Base-by-base conservation (phyloP, 2,329 filamentous ascomycete genomes). In the Aspergillus ruber region DNA sequence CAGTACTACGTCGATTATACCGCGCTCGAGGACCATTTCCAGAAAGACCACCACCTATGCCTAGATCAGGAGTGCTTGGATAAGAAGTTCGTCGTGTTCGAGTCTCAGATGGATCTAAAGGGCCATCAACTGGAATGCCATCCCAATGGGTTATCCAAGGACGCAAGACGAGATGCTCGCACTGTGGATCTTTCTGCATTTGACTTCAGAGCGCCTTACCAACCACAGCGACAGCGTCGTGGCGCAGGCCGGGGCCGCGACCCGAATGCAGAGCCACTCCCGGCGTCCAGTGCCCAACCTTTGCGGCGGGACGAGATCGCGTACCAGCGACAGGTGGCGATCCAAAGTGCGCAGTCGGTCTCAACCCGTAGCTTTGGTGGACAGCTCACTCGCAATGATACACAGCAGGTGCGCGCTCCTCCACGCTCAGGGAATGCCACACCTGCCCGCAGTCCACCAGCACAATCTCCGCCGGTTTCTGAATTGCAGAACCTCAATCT, bases 11-110 rank as follows among this genome's bases (percentile, higher is more conserved):
- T 86, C 50, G 83, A 98, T 71, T 97, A 96, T 69, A 80, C 90
- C 55, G 81, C 86, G 0, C 75, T 98, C 3, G 90, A 95, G 63
- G 74, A 83, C 33, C 93, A 98, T 68, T 97, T 97, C 65, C 79
- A 81, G 53, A 84, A 84, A 56, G 90, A 93, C 48, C 93, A 98
- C 67, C 95, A 84, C 62, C 73, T 90, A 0, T 98, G 93, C 63
- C 68, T 81, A 6, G 90, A 98, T 59, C 77, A 80, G 46, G 90
- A 95, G 62, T 98, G 93, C 61, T 66, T 93, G 62, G 93, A 97
- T 58, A 95, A 95, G 79, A 97, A 96, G 65, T 96, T 97, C 64
- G 86, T 97, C 25, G 93, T 97, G 0, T 98, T 98, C 58, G 88
- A 89, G 47, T 90, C 90, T 0, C 88, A 96, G 61, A 84, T 98